phyloP scores from a whole-genome alignment of 257 asterid genomes.

The Scutellaria baicalensis region DNA sequence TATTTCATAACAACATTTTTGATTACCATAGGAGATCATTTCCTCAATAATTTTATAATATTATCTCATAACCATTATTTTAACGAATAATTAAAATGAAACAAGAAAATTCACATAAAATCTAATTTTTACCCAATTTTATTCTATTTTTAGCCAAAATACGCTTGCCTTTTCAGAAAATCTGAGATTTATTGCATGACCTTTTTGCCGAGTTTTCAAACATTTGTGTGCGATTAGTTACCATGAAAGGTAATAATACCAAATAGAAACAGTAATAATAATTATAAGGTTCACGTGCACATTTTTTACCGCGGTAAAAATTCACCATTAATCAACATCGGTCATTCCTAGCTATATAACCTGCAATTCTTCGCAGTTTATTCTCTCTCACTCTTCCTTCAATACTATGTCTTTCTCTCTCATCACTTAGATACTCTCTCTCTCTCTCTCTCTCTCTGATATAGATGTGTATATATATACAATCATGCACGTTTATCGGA shows the following conservation, averaged over 20 bases:
- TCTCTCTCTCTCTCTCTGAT: not conserved
- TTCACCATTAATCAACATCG: not conserved
- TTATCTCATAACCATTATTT: no score
- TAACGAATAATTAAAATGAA: no score
- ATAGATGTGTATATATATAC: not conserved
- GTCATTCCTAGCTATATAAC: not conserved
- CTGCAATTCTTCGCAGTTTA: not conserved
- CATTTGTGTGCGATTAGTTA: no score
- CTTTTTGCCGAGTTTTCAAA: no score
- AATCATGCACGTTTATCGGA: constrained; percentile 33
- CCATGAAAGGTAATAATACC: not conserved
- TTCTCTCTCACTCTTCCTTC: not conserved
- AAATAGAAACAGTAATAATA: not conserved
- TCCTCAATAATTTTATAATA: no score
- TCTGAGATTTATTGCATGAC: no score
- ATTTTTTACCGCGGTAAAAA: not conserved
- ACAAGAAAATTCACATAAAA: no score
- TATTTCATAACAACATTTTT: no score
- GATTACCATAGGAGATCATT: no score
- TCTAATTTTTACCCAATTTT: no score
- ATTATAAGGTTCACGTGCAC: constrained; percentile 3
- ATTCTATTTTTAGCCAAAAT: no score
- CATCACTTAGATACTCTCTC: not conserved
- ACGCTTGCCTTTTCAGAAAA: no score
- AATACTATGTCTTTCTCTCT: not conserved